phyloP scores from a whole-genome alignment of 2,329 filamentous ascomycete genomes.

The Arthroderma sp. region DNA sequence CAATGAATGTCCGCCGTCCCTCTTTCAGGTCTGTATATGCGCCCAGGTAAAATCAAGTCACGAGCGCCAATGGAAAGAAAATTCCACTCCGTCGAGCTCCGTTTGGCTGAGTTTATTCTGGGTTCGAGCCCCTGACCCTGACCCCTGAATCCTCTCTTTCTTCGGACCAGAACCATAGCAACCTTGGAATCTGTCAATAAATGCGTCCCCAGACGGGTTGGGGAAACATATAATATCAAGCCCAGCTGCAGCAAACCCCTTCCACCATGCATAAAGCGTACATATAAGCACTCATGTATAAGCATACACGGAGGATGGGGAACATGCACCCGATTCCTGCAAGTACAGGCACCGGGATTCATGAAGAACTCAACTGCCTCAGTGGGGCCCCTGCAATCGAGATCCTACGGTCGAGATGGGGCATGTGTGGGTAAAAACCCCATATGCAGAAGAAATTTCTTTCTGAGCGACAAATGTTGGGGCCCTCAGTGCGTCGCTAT shows the following conservation, averaged over 20 bases:
- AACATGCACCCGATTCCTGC: too few species aligned
- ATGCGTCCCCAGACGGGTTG: neutral
- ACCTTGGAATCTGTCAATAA: too few species aligned
- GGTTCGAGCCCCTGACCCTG: neutral
- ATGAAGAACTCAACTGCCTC: neutral
- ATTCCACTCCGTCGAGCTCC: neutral
- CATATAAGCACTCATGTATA: too few species aligned
- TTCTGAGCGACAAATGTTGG: too few species aligned
- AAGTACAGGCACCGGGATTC: too few species aligned
- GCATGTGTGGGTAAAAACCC: neutral
- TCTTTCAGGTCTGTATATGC: too few species aligned
- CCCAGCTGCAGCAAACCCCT: neutral
- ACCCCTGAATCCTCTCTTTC: neutral
- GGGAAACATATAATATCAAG: neutral
- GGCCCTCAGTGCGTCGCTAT: too few species aligned
- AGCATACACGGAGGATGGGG: too few species aligned
- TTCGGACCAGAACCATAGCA: too few species aligned
- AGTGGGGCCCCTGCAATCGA: too few species aligned
- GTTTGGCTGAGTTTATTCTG: neutral
- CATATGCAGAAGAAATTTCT: too few species aligned
- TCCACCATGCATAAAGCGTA: neutral
- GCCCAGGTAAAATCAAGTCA: neutral
- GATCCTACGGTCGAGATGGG: neutral
- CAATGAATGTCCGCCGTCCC: neutral
- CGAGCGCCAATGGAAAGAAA: neutral